Conservation (phyloP, 208 protist species). For the Endotrypanum monterogeii region DNA sequence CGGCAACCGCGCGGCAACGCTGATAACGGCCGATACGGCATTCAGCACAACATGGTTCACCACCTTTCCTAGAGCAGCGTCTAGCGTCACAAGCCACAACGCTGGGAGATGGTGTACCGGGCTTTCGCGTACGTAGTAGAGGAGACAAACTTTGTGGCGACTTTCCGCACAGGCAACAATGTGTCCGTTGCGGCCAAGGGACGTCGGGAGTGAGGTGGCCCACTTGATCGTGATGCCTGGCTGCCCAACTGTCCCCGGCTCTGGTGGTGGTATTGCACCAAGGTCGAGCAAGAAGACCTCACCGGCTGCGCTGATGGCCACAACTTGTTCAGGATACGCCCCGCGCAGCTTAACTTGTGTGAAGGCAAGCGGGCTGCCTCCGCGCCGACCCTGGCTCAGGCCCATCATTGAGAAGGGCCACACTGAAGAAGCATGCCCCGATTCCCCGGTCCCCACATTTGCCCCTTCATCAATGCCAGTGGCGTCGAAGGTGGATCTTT, state of each 20-base stretch:
- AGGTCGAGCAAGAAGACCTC: constrained; percentile 68
- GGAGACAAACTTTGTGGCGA: constrained; percentile 42
- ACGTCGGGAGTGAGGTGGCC: constrained; percentile 55
- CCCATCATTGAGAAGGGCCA: constrained; percentile 22
- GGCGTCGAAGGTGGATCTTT: too few species aligned
- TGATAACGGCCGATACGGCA: constrained; percentile 50
- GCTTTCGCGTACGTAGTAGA: constrained; percentile 46
- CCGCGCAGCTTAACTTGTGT: constrained; percentile 53
- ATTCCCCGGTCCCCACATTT: too few species aligned
- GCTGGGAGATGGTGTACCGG: constrained; percentile 34
- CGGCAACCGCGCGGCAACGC: constrained; percentile 38
- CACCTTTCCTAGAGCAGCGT: constrained; percentile 45
- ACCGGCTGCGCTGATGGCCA: constrained; percentile 49
- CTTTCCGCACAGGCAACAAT: constrained; percentile 56
- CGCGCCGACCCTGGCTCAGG: neutral
- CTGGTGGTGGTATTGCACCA: constrained; percentile 16
- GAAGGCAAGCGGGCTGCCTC: constrained; percentile 31
- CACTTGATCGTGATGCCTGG: constrained; percentile 35
- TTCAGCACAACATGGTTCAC: constrained; percentile 64
- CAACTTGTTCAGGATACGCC: constrained; percentile 44
- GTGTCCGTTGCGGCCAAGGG: constrained; percentile 39
- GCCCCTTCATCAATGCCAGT: too few species aligned
- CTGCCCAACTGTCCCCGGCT: neutral
- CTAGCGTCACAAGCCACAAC: constrained; percentile 66
- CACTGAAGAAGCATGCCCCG: neutral